Percentiles rank a stretch among this genome's conserved stretches.
Evolutionary conservation across 1,139 yeast genomes (phyloP).

Genomic region (Yamadazyma jaroonii): DNA sequence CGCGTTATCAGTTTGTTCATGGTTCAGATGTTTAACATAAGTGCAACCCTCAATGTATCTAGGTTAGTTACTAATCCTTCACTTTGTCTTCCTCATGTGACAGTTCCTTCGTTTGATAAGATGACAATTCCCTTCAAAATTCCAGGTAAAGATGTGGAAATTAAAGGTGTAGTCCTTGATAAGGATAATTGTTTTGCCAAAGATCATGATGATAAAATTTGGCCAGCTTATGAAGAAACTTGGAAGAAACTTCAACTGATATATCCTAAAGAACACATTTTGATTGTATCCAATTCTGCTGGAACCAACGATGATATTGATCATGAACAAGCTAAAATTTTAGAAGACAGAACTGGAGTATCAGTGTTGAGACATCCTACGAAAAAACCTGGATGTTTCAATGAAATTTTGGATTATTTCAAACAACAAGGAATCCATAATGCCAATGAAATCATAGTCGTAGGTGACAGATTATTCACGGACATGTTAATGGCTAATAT

Average conservation of each 20-base stretch:
- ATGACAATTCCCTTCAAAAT: conserved; percentile 43
- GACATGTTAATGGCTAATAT: conserved; percentile 91
- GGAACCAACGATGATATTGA: conserved; percentile 77
- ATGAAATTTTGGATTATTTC: conserved; percentile 66
- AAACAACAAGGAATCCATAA: conserved; percentile 39
- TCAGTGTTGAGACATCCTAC: conserved; percentile 73
- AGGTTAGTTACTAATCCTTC: conserved; percentile 62
- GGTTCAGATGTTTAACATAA: conserved; percentile 48
- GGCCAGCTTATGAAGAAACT: conserved; percentile 54
- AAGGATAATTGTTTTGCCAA: conserved; percentile 94
- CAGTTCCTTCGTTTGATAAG: conserved; percentile 65
- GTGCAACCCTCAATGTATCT: conserved; percentile 71
- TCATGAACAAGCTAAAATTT: conserved; percentile 57
- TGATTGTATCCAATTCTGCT: conserved; percentile 91
- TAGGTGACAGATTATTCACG: conserved; percentile 89
- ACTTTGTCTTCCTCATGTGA: conserved; percentile 65
- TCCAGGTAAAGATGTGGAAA: conserved; percentile 22
- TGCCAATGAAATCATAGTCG: conserved; percentile 71
- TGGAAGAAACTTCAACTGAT: conserved; percentile 55
- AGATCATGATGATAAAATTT: conserved; percentile 76
- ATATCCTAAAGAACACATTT: conserved; percentile 64
- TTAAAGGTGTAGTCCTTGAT: conserved; percentile 83
- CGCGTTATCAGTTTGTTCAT: conserved; percentile 1
- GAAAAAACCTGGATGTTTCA: conserved; percentile 87
- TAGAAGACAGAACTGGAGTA: conserved; percentile 72